Base-by-base conservation (phyloP, 371 early-diverging fungal genomes). In the Rhizopus arrhizus region DNA sequence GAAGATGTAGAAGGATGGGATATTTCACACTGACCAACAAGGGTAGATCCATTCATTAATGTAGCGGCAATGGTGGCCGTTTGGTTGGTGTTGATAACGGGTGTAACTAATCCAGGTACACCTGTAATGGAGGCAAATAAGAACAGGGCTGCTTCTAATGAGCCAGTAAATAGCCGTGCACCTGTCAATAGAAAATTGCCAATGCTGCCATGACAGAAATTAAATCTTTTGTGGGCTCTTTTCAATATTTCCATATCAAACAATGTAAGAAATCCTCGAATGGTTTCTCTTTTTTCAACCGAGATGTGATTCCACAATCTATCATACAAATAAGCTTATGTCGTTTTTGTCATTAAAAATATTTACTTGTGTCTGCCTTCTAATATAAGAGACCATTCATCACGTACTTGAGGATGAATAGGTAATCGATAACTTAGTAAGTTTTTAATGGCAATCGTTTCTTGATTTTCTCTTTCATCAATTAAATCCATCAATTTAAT, bases 121-220 rank as follows among this genome's bases (percentile, higher is more conserved):
- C 85, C 81, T 16, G 82, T 84, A 57, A 87, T 88, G 31, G 85
- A 75, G 1, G 84, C 70, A 64, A 87, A 88, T 56, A 87, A 70
- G 58, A 88, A 88, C 42, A 90, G 83, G 43, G 88, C 88, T 9
- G 88, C 85, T 60, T 89, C 90, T 8, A 89, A 65, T 3, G 85
- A 86, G 12, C 86, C 81, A 69, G 87, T 86, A 54, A 88, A 90
- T 36, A 87, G 66, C 11, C 90, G 77, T 13, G 86, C 87, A 5
- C 90, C 90, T 10, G 86, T 88, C 57, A 91, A 65, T 64, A 91
- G 88, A 62, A 91, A 87, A 72, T 91, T 91, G 31, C 91, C 91
- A 56, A 91, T 84, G 31, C 82, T 80, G 3, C 89, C 91, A 41
- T 88, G 85, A 5, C 87, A 80, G 62, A 89, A 91, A 45, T 89